These are phyloP conservation scores for Orychophragmus violaceus DNA, from an alignment of 345 rosid species.

Conservation along the genomic window DNA sequence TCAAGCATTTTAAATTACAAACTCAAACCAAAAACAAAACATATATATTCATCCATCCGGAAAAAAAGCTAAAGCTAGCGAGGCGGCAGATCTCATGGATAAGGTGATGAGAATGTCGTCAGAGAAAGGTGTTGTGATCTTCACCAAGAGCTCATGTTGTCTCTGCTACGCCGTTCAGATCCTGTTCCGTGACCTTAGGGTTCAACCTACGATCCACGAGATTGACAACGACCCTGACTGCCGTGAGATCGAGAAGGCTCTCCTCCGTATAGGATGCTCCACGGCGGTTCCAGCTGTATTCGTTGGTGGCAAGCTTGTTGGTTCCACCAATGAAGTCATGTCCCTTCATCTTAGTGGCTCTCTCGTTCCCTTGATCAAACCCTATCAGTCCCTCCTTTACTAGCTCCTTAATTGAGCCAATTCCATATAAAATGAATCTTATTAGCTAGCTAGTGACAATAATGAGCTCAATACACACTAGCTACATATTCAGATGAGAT, in stretches of 20 bases:
- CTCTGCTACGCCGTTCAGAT: conserved; percentile 65
- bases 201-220: conserved; percentile 53
- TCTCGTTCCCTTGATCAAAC: conserved; percentile 56
- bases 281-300: conserved; percentile 70
- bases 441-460: conserved; percentile 9
- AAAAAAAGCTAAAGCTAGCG: not conserved
- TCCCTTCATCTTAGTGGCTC: conserved; percentile 71
- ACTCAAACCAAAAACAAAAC: conserved; percentile 3
- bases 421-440: not conserved
- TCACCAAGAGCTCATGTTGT: conserved; percentile 84
- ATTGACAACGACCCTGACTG: conserved; percentile 70
- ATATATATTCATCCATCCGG: not conserved
- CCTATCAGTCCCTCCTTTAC: conserved; percentile 43
- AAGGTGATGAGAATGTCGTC: conserved; percentile 59
- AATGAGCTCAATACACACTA: conserved; percentile 11
- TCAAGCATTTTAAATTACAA: conserved; percentile 8
- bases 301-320: conserved; percentile 63
- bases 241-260: conserved; percentile 71
- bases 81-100: conserved; percentile 35
- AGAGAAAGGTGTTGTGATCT: conserved; percentile 69
- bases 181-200: conserved; percentile 66
- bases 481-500: conserved; percentile 9
- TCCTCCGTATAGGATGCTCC: conserved; percentile 55
- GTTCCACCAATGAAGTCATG: conserved; percentile 84
- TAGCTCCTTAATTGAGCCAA: not conserved